Evolutionary conservation across 1,284 basidiomycete species (phyloP).

Genomic region (Somion occarium): DNA sequence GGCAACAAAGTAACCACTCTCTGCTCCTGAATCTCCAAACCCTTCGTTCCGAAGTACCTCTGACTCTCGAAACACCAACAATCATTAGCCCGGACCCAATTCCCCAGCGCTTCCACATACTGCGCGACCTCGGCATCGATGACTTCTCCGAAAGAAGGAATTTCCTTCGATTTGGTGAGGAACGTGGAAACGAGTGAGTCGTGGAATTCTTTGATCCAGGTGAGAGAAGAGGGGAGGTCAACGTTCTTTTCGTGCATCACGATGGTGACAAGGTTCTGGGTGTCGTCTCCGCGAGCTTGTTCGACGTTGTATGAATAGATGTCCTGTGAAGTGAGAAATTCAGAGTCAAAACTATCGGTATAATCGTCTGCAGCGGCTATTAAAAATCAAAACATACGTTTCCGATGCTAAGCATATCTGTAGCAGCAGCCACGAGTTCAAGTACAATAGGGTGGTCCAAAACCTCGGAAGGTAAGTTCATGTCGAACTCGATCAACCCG

Average conservation of each 20-base stretch:
- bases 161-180: constrained; percentile 9
- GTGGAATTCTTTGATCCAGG: constrained; percentile 17
- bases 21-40: constrained; percentile 17
- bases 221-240: constrained; percentile 17
- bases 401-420: constrained; percentile 23
- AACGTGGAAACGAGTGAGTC: constrained; percentile 11
- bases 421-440: constrained; percentile 17
- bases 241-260: constrained; percentile 18
- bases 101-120: constrained; percentile 24
- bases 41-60: constrained; percentile 26
- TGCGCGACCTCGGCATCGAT: constrained; percentile 16
- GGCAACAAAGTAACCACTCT: constrained; percentile 13
- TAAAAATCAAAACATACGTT: constrained; percentile 20
- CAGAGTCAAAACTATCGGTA: background rate
- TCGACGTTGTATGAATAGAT: constrained; percentile 24
- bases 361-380: background rate
- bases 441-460: constrained; percentile 22
- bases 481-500: constrained; percentile 21
- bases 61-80: constrained; percentile 28
- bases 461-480: constrained; percentile 24
- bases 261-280: constrained; percentile 22
- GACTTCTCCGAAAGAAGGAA: constrained; percentile 18
- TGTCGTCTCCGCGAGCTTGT: constrained; percentile 24
- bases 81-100: constrained; percentile 23
- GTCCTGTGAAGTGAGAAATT: constrained; percentile 15